Evolutionary conservation across 2,329 filamentous ascomycete species (phyloP).

Genomic region (Penicillium sp.): DNA sequence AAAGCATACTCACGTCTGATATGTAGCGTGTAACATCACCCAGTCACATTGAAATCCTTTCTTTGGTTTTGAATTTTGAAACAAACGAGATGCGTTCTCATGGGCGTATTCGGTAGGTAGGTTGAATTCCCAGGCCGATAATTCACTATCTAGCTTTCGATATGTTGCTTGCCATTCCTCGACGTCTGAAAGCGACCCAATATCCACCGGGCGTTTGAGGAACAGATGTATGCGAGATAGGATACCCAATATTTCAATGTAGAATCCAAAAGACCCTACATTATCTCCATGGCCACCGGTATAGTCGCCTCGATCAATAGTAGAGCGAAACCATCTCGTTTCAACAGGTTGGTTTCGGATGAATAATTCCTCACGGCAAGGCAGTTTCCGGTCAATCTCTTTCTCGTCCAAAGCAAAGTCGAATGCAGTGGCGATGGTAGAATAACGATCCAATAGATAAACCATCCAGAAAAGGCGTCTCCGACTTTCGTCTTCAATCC

Average conservation of each 20-base stretch:
- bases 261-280: slow-evolving; percentile 81
- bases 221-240: slow-evolving; percentile 85
- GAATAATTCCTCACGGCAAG: slow-evolving; percentile 84
- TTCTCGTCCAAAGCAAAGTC: slow-evolving; percentile 86
- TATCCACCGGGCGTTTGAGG: slow-evolving; percentile 83
- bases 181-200: slow-evolving; percentile 76
- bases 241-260: slow-evolving; percentile 84
- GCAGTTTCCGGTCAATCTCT: slow-evolving; percentile 81
- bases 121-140: slow-evolving; percentile 79
- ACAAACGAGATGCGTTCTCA: slow-evolving; percentile 71
- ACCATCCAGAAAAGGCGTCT: slow-evolving; percentile 91
- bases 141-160: slow-evolving; percentile 73
- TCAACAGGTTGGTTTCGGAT: slow-evolving; percentile 78
- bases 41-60: slow-evolving; percentile 75
- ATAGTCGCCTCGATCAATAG: slow-evolving; percentile 55
- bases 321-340: slow-evolving; percentile 70
- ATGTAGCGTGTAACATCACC: slow-evolving; percentile 88
- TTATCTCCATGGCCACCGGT: slow-evolving; percentile 72
- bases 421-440: slow-evolving; percentile 85
- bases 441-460: slow-evolving; percentile 84
- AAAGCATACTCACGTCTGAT: slow-evolving; percentile 63
- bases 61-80: slow-evolving; percentile 60
- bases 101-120: slow-evolving; percentile 74
- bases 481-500: slow-evolving; percentile 84
- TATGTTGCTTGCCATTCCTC: slow-evolving; percentile 87